Percentiles rank a stretch among this genome's conserved stretches.
These are phyloP conservation scores for Lachancea nothofagi DNA, from an alignment of 805 yeast genomes.

Conservation along the genomic window DNA sequence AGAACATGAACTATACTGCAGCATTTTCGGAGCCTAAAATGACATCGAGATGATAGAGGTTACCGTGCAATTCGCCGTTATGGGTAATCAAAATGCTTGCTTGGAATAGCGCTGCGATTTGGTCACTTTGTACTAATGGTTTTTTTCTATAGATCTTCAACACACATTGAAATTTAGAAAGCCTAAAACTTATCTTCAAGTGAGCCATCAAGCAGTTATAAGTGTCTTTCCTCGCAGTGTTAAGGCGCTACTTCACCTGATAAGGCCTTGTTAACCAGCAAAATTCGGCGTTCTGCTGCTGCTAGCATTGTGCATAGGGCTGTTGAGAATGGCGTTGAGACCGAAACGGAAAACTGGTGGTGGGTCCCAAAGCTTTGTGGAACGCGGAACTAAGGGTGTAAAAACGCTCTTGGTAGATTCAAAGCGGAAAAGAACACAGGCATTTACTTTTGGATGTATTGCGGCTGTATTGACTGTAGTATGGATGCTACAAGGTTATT, in stretches of 20 bases:
- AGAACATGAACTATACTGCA: conserved; percentile 1
- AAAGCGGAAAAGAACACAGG: conserved; percentile 7
- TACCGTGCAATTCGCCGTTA: no score
- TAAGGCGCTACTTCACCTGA: background rate
- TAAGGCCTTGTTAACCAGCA: background rate
- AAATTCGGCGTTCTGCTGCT: conserved; percentile 4
- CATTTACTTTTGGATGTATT: conserved; percentile 5
- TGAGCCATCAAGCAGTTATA: background rate
- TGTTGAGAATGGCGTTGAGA: conserved; percentile 24
- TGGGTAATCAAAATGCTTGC: no score
- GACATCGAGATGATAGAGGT: no score
- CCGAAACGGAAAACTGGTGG: conserved; percentile 24
- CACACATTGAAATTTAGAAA: no score
- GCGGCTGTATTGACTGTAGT: conserved; percentile 12
- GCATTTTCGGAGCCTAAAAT: background rate
- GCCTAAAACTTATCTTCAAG: no score
- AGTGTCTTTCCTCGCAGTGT: background rate
- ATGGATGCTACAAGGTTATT: conserved; percentile 19
- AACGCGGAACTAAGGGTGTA: background rate
- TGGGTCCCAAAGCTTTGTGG: conserved; percentile 5
- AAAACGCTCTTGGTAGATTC: conserved; percentile 6
- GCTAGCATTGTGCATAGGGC: conserved; percentile 9
- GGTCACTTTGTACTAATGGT: no score
- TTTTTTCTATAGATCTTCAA: no score
- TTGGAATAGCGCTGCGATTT: no score